These are phyloP conservation scores for Cystobasidium ongulense DNA, from an alignment of 768 basidiomycete species.

Conservation along the genomic window DNA sequence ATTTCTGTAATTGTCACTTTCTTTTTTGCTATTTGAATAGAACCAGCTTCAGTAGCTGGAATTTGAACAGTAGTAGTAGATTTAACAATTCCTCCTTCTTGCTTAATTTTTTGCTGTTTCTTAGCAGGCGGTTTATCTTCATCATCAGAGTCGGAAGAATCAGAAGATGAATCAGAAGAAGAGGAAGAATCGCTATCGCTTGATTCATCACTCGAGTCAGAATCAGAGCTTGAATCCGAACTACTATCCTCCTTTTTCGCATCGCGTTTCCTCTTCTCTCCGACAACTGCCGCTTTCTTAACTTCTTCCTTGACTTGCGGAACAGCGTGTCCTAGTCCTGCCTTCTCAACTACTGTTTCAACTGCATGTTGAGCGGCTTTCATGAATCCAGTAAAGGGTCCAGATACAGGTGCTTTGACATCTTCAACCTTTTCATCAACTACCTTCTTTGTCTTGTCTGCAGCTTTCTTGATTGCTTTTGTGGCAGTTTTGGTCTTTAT, in stretches of 20 bases:
- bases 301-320: not conserved
- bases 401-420: not conserved
- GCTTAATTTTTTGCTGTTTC: slow-evolving; percentile 7
- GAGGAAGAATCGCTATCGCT: slow-evolving; percentile 21
- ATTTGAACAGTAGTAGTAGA: not conserved
- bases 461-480: slow-evolving; percentile 30
- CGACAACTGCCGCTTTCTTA: not conserved
- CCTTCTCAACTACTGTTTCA: slow-evolving; percentile 49
- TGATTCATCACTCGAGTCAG: not conserved
- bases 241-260: not conserved
- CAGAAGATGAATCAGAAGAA: slow-evolving; percentile 3
- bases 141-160: slow-evolving; percentile 41
- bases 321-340: slow-evolving; percentile 40
- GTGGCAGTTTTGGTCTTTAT: slow-evolving; percentile 28
- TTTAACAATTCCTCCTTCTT: slow-evolving; percentile 50
- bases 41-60: not conserved
- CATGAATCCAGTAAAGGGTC: not conserved
- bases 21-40: slow-evolving; percentile 11
- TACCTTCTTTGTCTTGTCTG: not conserved
- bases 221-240: not conserved
- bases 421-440: not conserved
- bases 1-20: not conserved
- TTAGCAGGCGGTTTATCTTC: slow-evolving; percentile 28
- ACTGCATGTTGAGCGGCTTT: not conserved
- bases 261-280: not conserved